Evolutionary conservation across 805 yeast species (phyloP), one percentile per base, ranked within the genome.

Genomic region (Candida glaebosa): DNA sequence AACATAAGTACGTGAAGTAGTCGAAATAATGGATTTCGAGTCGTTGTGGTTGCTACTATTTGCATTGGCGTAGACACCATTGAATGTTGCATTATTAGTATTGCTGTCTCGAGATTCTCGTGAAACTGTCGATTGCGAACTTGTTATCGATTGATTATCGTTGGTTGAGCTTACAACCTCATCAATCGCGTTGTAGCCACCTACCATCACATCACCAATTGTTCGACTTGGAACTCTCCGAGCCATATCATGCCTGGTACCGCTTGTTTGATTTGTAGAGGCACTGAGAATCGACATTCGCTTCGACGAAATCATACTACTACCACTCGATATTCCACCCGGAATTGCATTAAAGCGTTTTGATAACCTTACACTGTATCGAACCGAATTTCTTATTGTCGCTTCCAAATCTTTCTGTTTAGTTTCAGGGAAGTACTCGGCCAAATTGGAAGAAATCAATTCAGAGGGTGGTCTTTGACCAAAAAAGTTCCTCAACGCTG

Each of bases 381-480:
- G 68, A 12, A 87, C 87, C 3, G 96, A 86, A 56, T 87, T 89
- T 16, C 95, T 68, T 34, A 90, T 77, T 2, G 96, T 90, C 42
- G 83, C 81, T 46, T 84, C 84, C 47, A 93, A 72, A 43, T 83
- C 83, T 34, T 75, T 71, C 39, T 80, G 76, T 18, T 79, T 82
- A 0, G 95, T 82, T 31, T 82, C 84, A 0, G 99, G 99, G 71
- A 93, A 93, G 60, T 87, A 91, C 48, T 90, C 96, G 2, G 89
- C 83, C 48, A 91, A 67, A 55, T 91, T 88, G 2, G 90, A 81
- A 1, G 97, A 87, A 46, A 91, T 93, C 51, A 90, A 75, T 56
- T 88, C 95, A 45, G 93, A 82, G 1, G 98, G 90, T 5, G 99
- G 99, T 54, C 99, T 73, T 60, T 87, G 96, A 18, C 95, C 95